Evolutionary conservation across 2,329 filamentous ascomycete genomes (phyloP).

Genomic region (Exophiala alcalophila): DNA sequence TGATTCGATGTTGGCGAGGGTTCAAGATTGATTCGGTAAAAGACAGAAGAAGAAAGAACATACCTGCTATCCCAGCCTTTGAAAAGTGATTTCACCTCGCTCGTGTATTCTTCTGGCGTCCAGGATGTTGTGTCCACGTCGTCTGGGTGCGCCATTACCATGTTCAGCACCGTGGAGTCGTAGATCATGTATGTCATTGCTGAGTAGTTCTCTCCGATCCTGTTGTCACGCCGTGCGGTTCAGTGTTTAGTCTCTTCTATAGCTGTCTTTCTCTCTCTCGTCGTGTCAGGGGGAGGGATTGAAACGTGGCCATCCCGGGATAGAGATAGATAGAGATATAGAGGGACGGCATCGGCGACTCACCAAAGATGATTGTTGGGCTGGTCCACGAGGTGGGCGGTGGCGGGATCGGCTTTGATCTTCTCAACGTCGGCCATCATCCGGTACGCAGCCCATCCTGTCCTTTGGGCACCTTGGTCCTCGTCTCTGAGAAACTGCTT

Average conservation of each 20-base stretch:
- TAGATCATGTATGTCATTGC: constrained; percentile 2
- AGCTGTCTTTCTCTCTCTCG: too few species aligned
- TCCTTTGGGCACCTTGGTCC: neutral
- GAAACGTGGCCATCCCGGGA: too few species aligned
- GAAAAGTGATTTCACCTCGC: neutral
- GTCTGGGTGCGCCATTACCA: constrained; percentile 1
- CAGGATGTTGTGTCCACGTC: constrained; percentile 1
- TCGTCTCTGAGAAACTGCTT: neutral
- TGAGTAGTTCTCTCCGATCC: constrained; percentile 1
- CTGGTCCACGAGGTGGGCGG: neutral
- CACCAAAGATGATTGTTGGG: constrained; percentile 2
- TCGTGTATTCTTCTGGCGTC: neutral
- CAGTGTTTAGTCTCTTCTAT: too few species aligned
- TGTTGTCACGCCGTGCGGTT: neutral
- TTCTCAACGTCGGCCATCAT: neutral
- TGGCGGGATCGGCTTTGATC: neutral
- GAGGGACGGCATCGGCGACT: neutral
- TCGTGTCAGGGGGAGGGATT: too few species aligned
- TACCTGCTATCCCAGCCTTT: neutral
- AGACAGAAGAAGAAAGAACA: too few species aligned
- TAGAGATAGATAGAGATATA: too few species aligned
- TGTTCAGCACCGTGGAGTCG: constrained; percentile 1
- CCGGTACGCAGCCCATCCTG: constrained; percentile 1
- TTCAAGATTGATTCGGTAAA: too few species aligned
- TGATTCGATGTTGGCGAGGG: too few species aligned